Percentiles rank a stretch among this genome's conserved stretches.
Conservation (phyloP, 164 flowering plant species). For the Chimonanthus praecox region DNA sequence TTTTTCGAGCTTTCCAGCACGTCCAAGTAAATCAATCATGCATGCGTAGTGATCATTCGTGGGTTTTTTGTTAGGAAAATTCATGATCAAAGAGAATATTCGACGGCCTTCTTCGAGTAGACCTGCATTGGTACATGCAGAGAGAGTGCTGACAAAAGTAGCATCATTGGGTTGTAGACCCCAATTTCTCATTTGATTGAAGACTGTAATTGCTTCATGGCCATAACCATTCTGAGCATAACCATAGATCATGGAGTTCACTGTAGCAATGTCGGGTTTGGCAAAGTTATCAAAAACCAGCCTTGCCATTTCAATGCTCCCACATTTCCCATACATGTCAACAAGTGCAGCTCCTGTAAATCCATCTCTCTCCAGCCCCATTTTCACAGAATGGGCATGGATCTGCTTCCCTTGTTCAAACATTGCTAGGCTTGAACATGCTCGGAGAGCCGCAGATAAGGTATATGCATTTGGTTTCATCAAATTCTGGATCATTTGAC, state of each 20-base stretch:
- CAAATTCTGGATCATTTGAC: slow-evolving; percentile 35
- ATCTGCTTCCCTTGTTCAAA: slow-evolving; percentile 39
- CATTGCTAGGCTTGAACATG: slow-evolving; percentile 45
- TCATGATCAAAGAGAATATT: slow-evolving; percentile 30
- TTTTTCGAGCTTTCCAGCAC: slow-evolving; percentile 43
- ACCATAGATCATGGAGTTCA: slow-evolving; percentile 43
- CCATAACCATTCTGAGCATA: slow-evolving; percentile 45
- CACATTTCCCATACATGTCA: slow-evolving; percentile 50
- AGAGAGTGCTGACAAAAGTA: slow-evolving; percentile 35
- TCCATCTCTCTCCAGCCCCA: slow-evolving; percentile 25
- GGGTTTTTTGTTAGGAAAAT: slow-evolving; percentile 12
- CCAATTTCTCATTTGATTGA: slow-evolving; percentile 26
- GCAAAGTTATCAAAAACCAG: slow-evolving; percentile 29
- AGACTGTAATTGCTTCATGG: slow-evolving; percentile 36
- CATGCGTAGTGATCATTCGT: slow-evolving; percentile 43
- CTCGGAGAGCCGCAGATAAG: slow-evolving; percentile 40
- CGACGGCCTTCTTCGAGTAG: slow-evolving; percentile 41
- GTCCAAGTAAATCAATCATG: slow-evolving; percentile 52
- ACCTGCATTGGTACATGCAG: slow-evolving; percentile 48
- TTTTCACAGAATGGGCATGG: slow-evolving; percentile 30
- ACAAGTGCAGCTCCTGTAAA: slow-evolving; percentile 38
- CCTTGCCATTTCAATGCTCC: slow-evolving; percentile 31
- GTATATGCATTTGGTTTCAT: slow-evolving; percentile 41
- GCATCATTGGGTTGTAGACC: slow-evolving; percentile 30
- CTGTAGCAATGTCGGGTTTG: slow-evolving; percentile 28